Evolutionary conservation across 371 early-diverging fungal genomes (phyloP).

Genomic region (Apophysomyces ossiformis): DNA sequence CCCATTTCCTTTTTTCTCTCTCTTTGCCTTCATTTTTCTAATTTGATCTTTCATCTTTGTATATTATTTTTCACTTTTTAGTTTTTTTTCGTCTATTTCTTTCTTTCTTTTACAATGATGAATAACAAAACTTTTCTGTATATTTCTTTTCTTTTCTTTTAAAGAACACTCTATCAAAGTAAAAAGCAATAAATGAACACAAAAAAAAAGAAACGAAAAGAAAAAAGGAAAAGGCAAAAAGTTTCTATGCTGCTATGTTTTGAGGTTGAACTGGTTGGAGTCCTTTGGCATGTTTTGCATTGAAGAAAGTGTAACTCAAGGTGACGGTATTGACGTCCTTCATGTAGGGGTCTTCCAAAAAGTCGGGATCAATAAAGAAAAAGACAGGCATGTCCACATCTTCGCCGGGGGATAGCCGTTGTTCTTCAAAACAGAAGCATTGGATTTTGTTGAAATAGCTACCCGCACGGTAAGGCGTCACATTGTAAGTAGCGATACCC

Average conservation of each 20-base stretch:
- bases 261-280: slow-evolving; percentile 5
- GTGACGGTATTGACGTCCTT: slow-evolving; percentile 93
- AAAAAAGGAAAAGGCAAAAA: slow-evolving; percentile 9
- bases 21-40: slow-evolving; percentile 5
- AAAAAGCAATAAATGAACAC: background rate
- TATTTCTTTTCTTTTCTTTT: slow-evolving; percentile 8
- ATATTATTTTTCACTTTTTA: background rate
- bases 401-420: slow-evolving; percentile 89
- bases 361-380: slow-evolving; percentile 98
- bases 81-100: slow-evolving; percentile 10
- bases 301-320: slow-evolving; percentile 92
- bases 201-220: slow-evolving; percentile 4
- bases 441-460: slow-evolving; percentile 98
- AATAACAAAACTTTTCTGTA: background rate
- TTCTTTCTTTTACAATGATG: background rate
- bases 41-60: slow-evolving; percentile 10
- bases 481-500: slow-evolving; percentile 98
- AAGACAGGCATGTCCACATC: slow-evolving; percentile 99
- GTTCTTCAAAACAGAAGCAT: slow-evolving; percentile 99
- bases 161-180: too few species aligned
- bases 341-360: slow-evolving; percentile 94
- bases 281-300: slow-evolving; percentile 62
- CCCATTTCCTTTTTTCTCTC: background rate
- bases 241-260: background rate
- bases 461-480: slow-evolving; percentile 92